These are phyloP conservation scores for Gossypium schwendimanii DNA, from an alignment of 441 rosid genomes.

Conservation along the genomic window DNA sequence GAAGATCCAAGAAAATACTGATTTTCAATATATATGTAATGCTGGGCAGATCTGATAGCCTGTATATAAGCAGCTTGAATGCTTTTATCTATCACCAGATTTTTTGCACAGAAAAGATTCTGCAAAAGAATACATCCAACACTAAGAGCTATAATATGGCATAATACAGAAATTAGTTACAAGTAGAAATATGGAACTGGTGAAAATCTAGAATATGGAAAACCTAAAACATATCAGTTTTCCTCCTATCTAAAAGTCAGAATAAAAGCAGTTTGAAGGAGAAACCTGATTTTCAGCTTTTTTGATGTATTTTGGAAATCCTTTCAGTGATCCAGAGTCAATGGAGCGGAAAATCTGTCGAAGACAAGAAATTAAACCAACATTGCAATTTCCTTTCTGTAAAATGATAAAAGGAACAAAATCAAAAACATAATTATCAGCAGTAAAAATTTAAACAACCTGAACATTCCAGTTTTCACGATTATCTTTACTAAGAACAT, in stretches of 20 bases:
- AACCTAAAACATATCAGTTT: background rate
- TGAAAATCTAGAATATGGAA: conserved; percentile 5
- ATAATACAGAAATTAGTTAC: background rate
- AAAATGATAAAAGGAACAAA: background rate
- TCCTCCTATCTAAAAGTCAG: background rate
- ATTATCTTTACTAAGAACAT: conserved; percentile 53
- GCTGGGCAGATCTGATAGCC: conserved; percentile 74
- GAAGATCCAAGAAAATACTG: conserved; percentile 76
- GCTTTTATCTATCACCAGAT: conserved; percentile 57
- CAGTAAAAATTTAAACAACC: conserved; percentile 33
- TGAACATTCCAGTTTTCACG: conserved; percentile 86
- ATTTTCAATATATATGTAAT: conserved; percentile 66
- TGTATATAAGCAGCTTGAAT: conserved; percentile 69
- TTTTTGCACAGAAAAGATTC: conserved; percentile 52
- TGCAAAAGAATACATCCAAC: conserved; percentile 27
- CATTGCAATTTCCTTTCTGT: conserved; percentile 9
- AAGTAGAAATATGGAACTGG: background rate
- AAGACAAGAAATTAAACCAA: background rate
- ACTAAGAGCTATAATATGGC: conserved; percentile 8
- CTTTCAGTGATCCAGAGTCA: conserved; percentile 80
- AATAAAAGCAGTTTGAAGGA: conserved; percentile 19
- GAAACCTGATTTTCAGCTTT: conserved; percentile 49
- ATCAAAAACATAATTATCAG: background rate
- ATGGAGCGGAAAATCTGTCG: conserved; percentile 81
- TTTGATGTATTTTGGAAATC: conserved; percentile 58